phyloP scores from a whole-genome alignment of 257 asterid species.

The Solanum ahanhuiri region DNA sequence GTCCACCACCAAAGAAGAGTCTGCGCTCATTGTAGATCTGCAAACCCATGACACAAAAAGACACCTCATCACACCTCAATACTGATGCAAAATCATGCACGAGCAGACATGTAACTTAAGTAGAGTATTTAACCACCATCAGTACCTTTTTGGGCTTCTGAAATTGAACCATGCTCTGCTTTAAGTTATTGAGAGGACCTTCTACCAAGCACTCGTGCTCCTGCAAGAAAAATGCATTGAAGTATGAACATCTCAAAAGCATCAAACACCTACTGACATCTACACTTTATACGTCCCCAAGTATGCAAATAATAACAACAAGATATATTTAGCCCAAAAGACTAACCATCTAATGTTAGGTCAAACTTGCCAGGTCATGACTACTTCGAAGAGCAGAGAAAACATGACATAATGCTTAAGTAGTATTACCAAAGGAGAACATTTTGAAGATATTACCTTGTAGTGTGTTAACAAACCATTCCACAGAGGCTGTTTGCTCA shows the following conservation, averaged over 20 bases:
- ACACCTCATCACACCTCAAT: not conserved
- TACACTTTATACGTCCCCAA: not conserved
- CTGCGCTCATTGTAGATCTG: constrained; percentile 92
- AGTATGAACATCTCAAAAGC: not conserved
- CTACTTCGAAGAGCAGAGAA: not conserved
- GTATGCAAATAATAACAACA: not conserved
- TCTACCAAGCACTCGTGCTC: constrained; percentile 99
- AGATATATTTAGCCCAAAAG: not conserved
- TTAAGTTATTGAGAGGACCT: constrained; percentile 93
- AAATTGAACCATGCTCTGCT: constrained; percentile 99
- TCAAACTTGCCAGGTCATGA: not conserved
- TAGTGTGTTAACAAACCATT: constrained; percentile 86
- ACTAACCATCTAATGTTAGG: not conserved
- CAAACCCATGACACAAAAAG: not conserved
- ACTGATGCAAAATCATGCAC: not conserved
- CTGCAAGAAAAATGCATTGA: constrained; percentile 15
- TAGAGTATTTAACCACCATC: not conserved
- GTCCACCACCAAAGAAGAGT: constrained; percentile 84
- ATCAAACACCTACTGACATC: not conserved
- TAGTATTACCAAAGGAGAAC: not conserved
- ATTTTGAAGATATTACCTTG: constrained; percentile 46
- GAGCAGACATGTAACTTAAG: not conserved
- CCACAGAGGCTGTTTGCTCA: constrained; percentile 97
- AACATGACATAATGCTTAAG: not conserved
- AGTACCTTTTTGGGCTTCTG: constrained; percentile 96